phyloP scores from a whole-genome alignment of 2,329 filamentous ascomycete genomes.

The Trichoderma semiorbis region DNA sequence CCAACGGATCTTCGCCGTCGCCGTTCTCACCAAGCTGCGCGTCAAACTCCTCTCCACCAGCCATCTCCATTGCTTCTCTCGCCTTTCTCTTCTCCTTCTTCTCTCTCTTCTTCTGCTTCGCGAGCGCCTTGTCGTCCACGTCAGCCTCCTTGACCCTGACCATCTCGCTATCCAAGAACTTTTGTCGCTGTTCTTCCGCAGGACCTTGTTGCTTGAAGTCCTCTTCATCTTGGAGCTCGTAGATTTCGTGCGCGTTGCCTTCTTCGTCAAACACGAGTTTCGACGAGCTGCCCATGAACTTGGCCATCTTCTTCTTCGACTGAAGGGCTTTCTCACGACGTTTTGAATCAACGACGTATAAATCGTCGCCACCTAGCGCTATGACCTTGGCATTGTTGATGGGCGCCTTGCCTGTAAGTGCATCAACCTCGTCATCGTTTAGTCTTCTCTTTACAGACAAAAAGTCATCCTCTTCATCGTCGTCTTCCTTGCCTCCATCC shows the following conservation, averaged over 20 bases:
- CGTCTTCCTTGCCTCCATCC: slow-evolving; percentile 44
- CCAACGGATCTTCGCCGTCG: slow-evolving; percentile 52
- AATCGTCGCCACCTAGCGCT: slow-evolving; percentile 65
- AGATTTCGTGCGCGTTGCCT: slow-evolving; percentile 77
- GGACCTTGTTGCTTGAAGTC: slow-evolving; percentile 73
- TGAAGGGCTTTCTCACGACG: slow-evolving; percentile 91
- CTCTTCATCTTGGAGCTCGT: slow-evolving; percentile 83
- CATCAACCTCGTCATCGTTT: slow-evolving; percentile 61
- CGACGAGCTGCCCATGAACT: slow-evolving; percentile 80
- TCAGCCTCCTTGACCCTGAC: slow-evolving; percentile 72
- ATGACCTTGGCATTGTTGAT: slow-evolving; percentile 56
- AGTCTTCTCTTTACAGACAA: slow-evolving; percentile 86
- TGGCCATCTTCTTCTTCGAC: slow-evolving; percentile 90
- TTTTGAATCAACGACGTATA: slow-evolving; percentile 87
- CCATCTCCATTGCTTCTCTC: slow-evolving; percentile 48
- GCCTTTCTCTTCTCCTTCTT: slow-evolving; percentile 73
- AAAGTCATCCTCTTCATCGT: slow-evolving; percentile 73
- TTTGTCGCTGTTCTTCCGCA: slow-evolving; percentile 69
- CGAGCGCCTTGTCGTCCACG: slow-evolving; percentile 75
- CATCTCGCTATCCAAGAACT: slow-evolving; percentile 74
- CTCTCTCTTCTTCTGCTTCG: slow-evolving; percentile 72
- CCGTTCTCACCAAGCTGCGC: slow-evolving; percentile 39
- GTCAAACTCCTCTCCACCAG: slow-evolving; percentile 27
- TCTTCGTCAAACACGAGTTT: slow-evolving; percentile 93
- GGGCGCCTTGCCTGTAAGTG: slow-evolving; percentile 44